Base-by-base conservation (phyloP, 2,329 filamentous ascomycete species). In the Pseudogymnoascus destructans region DNA sequence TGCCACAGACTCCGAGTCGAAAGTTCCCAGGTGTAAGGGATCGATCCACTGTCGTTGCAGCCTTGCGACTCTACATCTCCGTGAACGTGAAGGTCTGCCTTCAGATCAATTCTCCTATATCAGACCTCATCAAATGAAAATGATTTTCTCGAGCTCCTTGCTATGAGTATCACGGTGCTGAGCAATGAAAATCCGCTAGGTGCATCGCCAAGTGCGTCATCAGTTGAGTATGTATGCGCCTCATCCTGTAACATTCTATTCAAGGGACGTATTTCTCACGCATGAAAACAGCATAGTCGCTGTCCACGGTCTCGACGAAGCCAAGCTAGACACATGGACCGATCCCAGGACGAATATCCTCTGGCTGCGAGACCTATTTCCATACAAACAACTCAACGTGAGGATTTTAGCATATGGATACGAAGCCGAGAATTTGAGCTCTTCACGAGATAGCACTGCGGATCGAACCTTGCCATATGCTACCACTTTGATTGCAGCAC, bases 231-330 rank as follows among this genome's bases (percentile, higher is more conserved):
- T 32, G 27, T 32, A 32, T 32, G 27, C 27, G 7, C 27, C 27
- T 32, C 27, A 10, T 32, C 27, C 2, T 32, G 8, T 32, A 32
- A 10, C 27, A 32, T 32, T 32, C 27, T 10, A 32, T 11, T 32
- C 27, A 11, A 10, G 6, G 8, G 27, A 32, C 27, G 27, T 32
- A 11, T 8, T 11, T 32, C 27, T 32, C 8, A 32, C 27, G 27
- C 27, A 11, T 32, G 27, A 32, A 32, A 10, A 57, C 55, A 72
- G 71, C 60, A 66, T 73, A 57, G 69, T 73, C 55, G 68, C 68
- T 32, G 64, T 73, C 15, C 70, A 73, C 63, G 70, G 69, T 15
- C 63, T 73, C 19, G 61, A 64, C 46, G 71, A 69, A 58, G 64
- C 67, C 57, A 63, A 58, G 2, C 30, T 65, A 21, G 61, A 66